Base-by-base conservation (phyloP, 2,329 filamentous ascomycete species). In the Aspergillus thermomutatus region DNA sequence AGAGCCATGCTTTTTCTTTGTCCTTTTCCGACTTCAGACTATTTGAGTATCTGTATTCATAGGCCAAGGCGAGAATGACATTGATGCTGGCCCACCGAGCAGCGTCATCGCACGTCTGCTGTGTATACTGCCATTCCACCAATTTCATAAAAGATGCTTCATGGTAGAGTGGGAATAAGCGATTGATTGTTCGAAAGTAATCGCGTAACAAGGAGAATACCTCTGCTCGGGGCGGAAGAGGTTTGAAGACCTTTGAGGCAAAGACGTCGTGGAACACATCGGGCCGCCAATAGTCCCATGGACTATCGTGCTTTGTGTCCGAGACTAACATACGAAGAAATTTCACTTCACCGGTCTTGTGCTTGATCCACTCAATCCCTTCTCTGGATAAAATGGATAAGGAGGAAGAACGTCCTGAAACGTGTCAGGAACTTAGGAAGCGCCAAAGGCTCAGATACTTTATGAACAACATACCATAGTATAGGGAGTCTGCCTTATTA, bases 31-130 rank as follows among this genome's bases (percentile, higher is more conserved):
- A 87, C 0, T 95, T 90, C 8, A 94, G 80, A 67, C 94, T 92
- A 76, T 91, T 94, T 87, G 96, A 95, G 21, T 95, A 91, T 5
- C 92, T 87, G 67, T 96, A 81, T 47, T 93, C 86, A 68, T 96
- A 91, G 6, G 92, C 90, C 65, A 97, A 91, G 26, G 92, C 92
- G 54, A 97, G 77, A 1, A 90, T 89, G 58, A 95, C 88, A 65
- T 97, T 97, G 65, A 97, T 81, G 75, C 91, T 94, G 5, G 93
- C 93, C 92, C 93, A 97, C 89, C 92, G 96, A 7, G 93, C 93
- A 4, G 92, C 92, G 48, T 93, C 92, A 67, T 94, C 87, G 66
- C 96, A 97, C 0, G 92, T 92, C 63, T 97, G 90, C 52, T 87
- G 80, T 0, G 91, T 94, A 74, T 97, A 97, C 71, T 97, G 92